phyloP scores from a whole-genome alignment of 169 alveolate species.

The Perkinsus olseni region DNA sequence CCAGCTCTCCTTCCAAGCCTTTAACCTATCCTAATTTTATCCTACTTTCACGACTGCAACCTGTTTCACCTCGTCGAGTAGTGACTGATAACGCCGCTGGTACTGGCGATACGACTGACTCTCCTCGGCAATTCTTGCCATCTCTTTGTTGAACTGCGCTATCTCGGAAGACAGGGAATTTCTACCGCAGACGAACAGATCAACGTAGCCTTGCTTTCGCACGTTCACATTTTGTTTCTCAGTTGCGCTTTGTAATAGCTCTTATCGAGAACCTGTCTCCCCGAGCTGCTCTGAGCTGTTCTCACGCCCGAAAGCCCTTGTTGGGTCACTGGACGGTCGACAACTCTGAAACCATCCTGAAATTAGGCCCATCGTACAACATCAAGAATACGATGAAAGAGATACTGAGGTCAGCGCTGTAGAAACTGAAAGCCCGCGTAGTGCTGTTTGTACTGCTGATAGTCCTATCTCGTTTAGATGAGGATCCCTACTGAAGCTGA shows the following conservation, averaged over 20 bases:
- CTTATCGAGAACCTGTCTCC: conserved; percentile 50
- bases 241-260: conserved; percentile 40
- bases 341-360: conserved; percentile 41
- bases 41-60: conserved; percentile 27
- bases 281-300: conserved; percentile 28
- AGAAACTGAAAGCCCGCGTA: no score
- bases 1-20: conserved; percentile 76
- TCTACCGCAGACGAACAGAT: not conserved
- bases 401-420: no score
- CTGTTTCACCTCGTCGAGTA: conserved; percentile 13
- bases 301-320: conserved; percentile 64
- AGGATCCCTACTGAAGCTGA: no score
- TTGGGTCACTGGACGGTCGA: conserved; percentile 66
- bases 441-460: no score
- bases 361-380: no score
- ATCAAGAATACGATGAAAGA: no score
- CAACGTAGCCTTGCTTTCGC: not conserved
- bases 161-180: conserved; percentile 53
- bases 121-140: conserved; percentile 54
- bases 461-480: no score
- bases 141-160: conserved; percentile 51
- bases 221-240: conserved; percentile 30
- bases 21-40: conserved; percentile 62
- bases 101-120: conserved; percentile 43
- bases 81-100: conserved; percentile 41